Conservation (phyloP, 2,329 filamentous ascomycete genomes). For the Fusarium torulosum region DNA sequence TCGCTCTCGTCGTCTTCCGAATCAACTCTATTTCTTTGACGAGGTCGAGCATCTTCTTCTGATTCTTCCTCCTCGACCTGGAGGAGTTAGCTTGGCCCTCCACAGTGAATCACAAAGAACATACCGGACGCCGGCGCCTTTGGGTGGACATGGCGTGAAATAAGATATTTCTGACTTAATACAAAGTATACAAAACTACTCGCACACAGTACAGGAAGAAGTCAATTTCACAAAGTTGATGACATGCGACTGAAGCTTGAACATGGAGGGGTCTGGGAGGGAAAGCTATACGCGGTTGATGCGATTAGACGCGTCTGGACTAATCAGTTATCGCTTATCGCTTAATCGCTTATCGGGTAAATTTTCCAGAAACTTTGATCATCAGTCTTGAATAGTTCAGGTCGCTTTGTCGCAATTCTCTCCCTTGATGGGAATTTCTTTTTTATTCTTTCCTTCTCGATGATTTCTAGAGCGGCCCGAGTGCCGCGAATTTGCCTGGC, state of each 20-base stretch:
- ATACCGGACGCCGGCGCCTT: constrained; percentile 52
- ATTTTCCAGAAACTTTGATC: constrained; percentile 39
- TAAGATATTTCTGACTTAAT: background rate
- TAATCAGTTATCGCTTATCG: constrained; percentile 42
- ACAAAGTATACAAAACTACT: background rate
- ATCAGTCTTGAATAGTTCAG: constrained; percentile 1
- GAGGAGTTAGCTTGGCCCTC: constrained; percentile 14
- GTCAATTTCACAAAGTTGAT: background rate
- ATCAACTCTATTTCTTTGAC: constrained; percentile 50
- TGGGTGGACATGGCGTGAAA: constrained; percentile 50
- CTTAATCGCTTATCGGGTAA: constrained; percentile 48
- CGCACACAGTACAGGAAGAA: background rate
- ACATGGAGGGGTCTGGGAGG: constrained; percentile 18
- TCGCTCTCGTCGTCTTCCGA: constrained; percentile 50
- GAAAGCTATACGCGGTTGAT: constrained; percentile 34
- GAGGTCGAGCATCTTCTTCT: constrained; percentile 51
- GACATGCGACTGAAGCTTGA: background rate
- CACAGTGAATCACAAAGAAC: constrained; percentile 25
- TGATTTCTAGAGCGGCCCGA: constrained; percentile 54
- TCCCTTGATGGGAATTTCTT: constrained; percentile 19
- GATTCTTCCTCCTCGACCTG: constrained; percentile 50
- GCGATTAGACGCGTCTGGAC: constrained; percentile 28
- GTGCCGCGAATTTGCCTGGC: constrained; percentile 52
- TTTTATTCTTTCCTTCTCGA: constrained; percentile 42
- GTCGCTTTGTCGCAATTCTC: constrained; percentile 25